phyloP scores from a whole-genome alignment of 2,329 filamentous ascomycete species.

The Incumbomyces lentus region DNA sequence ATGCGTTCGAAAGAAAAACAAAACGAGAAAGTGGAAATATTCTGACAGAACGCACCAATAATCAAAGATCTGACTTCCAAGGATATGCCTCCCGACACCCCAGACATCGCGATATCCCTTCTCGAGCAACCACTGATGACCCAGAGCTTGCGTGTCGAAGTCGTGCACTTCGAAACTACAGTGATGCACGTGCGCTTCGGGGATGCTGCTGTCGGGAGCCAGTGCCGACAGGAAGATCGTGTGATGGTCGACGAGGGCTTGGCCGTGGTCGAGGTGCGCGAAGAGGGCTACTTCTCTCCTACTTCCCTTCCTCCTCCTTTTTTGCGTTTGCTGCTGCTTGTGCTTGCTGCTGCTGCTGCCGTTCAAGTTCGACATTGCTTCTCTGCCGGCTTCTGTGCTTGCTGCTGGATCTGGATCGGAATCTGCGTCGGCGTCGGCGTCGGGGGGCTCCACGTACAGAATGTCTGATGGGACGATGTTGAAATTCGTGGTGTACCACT shows the following conservation, averaged over 20 bases:
- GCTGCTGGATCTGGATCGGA: too few relatives aligned
- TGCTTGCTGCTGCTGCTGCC: too few relatives aligned
- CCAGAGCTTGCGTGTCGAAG: conserved; percentile 59
- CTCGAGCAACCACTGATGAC: conserved; percentile 57
- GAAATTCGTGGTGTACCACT: conserved; percentile 39
- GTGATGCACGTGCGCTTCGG: conserved; percentile 50
- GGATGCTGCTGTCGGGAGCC: conserved; percentile 9
- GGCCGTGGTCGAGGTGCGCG: conserved; percentile 41
- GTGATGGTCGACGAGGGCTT: conserved; percentile 41
- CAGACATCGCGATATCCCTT: conserved; percentile 56
- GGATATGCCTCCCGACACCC: conserved; percentile 60
- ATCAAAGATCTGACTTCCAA: conserved; percentile 63
- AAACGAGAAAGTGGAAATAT: not conserved
- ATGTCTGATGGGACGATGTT: conserved; percentile 40
- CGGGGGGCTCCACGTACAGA: conserved; percentile 25
- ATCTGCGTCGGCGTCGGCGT: not conserved
- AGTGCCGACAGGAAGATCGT: conserved; percentile 38
- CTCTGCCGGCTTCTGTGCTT: too few relatives aligned
- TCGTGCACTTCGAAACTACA: conserved; percentile 61
- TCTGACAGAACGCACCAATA: conserved; percentile 55
- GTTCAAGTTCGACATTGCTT: too few relatives aligned
- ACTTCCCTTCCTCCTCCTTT: too few relatives aligned
- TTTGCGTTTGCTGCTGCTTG: too few relatives aligned
- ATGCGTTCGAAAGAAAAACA: too few relatives aligned
- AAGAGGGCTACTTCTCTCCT: conserved; percentile 33